phyloP scores from a whole-genome alignment of 495 filamentous ascomycete genomes.

The Gamarada debralockiae region DNA sequence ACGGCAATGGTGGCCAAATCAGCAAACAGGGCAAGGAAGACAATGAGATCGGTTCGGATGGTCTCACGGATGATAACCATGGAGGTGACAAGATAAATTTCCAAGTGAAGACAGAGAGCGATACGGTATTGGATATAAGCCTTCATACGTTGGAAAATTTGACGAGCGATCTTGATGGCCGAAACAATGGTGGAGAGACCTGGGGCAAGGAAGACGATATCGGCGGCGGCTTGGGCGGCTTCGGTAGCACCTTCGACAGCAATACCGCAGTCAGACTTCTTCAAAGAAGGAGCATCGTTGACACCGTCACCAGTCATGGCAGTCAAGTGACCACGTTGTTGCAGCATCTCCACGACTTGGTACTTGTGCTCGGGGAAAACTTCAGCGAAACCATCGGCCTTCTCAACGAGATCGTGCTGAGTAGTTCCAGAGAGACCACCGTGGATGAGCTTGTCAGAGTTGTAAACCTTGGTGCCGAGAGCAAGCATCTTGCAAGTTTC shows the following conservation, averaged over 20 bases:
- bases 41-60: slow-evolving; percentile 61
- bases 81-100: slow-evolving; percentile 74
- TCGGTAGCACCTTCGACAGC: slow-evolving; percentile 75
- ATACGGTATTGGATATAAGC: slow-evolving; percentile 80
- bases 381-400: slow-evolving; percentile 73
- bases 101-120: slow-evolving; percentile 70
- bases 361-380: slow-evolving; percentile 78
- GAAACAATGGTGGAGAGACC: slow-evolving; percentile 74
- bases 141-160: slow-evolving; percentile 84
- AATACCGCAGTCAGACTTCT: slow-evolving; percentile 75
- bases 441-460: slow-evolving; percentile 70
- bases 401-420: slow-evolving; percentile 72
- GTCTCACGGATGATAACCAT: slow-evolving; percentile 77
- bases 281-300: slow-evolving; percentile 69
- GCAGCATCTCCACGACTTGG: slow-evolving; percentile 73
- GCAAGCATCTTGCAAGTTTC: slow-evolving; percentile 80
- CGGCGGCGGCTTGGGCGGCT: slow-evolving; percentile 71
- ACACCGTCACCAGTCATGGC: slow-evolving; percentile 76
- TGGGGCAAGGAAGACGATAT: slow-evolving; percentile 77
- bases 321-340: slow-evolving; percentile 70
- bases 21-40: slow-evolving; percentile 75
- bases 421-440: slow-evolving; percentile 69
- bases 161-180: slow-evolving; percentile 73
- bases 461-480: slow-evolving; percentile 74
- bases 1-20: slow-evolving; percentile 75